These are phyloP conservation scores for Rhizopogon vinicolor DNA, from an alignment of 768 basidiomycete species.

Conservation along the genomic window DNA sequence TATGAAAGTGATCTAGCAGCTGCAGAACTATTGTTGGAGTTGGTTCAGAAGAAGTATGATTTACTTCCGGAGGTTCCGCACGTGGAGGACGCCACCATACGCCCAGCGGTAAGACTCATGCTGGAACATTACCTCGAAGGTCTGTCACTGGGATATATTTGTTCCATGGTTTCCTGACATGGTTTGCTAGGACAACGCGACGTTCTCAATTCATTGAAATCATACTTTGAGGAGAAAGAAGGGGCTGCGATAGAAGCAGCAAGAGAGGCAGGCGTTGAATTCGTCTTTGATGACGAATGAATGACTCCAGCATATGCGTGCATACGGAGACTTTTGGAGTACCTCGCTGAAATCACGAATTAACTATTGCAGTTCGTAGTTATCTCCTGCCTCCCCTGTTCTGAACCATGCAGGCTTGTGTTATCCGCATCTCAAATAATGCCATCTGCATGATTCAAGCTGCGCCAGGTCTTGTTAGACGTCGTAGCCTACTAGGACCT, in stretches of 20 bases:
- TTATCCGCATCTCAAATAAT: no score
- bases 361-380: no score
- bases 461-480: no score
- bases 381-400: no score
- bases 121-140: conserved; percentile 65
- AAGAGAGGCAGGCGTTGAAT: conserved; percentile 45
- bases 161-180: not conserved
- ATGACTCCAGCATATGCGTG: not conserved
- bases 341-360: no score
- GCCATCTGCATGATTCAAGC: no score
- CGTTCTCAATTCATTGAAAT: conserved; percentile 52
- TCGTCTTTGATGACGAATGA: conserved; percentile 39
- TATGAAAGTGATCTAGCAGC: conserved; percentile 65
- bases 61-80: conserved; percentile 39
- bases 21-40: conserved; percentile 52
- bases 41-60: conserved; percentile 51
- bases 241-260: conserved; percentile 43
- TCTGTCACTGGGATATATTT: conserved; percentile 16
- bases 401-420: no score
- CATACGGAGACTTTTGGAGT: not conserved
- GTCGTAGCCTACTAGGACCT: no score
- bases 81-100: conserved; percentile 23
- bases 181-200: conserved; percentile 47
- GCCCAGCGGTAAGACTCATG: conserved; percentile 63
- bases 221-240: conserved; percentile 45